Percentiles rank a stretch among this genome's conserved stretches.
These are phyloP conservation scores for Xylaria sp. DNA, from an alignment of 2,329 filamentous ascomycete species.

Conservation along the genomic window DNA sequence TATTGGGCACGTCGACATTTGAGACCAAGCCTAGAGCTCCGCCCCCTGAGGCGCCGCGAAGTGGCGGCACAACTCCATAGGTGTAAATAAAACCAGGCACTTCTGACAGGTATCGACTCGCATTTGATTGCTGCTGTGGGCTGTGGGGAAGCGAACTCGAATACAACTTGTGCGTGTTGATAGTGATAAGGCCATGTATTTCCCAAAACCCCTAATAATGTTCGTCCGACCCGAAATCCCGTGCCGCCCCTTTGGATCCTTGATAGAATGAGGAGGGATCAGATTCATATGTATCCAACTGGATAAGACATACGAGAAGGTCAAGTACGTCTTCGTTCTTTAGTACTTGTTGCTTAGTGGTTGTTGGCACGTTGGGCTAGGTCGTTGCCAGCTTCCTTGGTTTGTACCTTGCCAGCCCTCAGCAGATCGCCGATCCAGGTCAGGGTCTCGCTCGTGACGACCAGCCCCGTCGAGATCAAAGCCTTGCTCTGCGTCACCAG, in stretches of 20 bases:
- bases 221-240: conserved; percentile 5
- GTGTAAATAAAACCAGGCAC: conserved; percentile 3
- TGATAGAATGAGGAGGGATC: conserved; percentile 14
- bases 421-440: conserved; percentile 63
- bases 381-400: conserved; percentile 58
- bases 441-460: conserved; percentile 67
- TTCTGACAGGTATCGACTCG: conserved; percentile 8
- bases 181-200: conserved; percentile 1
- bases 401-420: conserved; percentile 63
- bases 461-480: conserved; percentile 65
- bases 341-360: conserved; percentile 2
- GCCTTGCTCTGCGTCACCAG: conserved; percentile 72
- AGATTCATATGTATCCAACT: conserved; percentile 26
- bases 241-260: conserved; percentile 3
- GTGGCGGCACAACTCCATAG: conserved; percentile 7
- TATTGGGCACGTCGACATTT: conserved; percentile 1
- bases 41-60: conserved; percentile 1
- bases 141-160: conserved; percentile 19
- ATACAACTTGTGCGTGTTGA: conserved; percentile 1
- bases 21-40: neutral
- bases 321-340: neutral
- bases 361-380: conserved; percentile 35
- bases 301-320: conserved; percentile 12
- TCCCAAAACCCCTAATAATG: neutral
- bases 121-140: conserved; percentile 4